phyloP scores from a whole-genome alignment of 2,329 filamentous ascomycete species.

The Calonectria montana region DNA sequence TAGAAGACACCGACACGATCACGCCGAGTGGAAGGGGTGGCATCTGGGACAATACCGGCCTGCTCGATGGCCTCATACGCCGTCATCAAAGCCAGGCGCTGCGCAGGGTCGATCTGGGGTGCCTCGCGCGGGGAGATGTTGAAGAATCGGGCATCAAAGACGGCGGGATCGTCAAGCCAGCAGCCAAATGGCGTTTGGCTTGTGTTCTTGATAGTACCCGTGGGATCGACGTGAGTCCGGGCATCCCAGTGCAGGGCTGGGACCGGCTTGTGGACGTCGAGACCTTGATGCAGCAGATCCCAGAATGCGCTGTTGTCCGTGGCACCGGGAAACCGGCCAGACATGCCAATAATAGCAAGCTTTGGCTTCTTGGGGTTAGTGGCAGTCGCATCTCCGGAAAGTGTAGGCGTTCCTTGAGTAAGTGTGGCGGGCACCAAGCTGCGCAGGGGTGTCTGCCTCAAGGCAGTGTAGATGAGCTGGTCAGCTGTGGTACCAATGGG shows the following conservation, averaged over 20 bases:
- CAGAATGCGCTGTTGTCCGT: slow-evolving; percentile 70
- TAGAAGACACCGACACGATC: slow-evolving; percentile 78
- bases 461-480: slow-evolving; percentile 34
- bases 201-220: slow-evolving; percentile 72
- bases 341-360: slow-evolving; percentile 72
- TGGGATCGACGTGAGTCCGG: slow-evolving; percentile 57
- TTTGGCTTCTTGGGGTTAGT: slow-evolving; percentile 24
- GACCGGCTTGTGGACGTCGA: slow-evolving; percentile 70
- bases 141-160: slow-evolving; percentile 78
- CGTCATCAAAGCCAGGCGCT: slow-evolving; percentile 72
- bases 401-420: accelerated
- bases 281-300: slow-evolving; percentile 72
- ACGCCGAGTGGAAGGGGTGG: slow-evolving; percentile 69
- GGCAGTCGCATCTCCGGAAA: accelerated
- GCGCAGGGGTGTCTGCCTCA: slow-evolving; percentile 30
- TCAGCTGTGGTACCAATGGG: slow-evolving; percentile 29
- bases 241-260: slow-evolving; percentile 45
- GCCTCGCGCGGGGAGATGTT: slow-evolving; percentile 69
- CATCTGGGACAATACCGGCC: slow-evolving; percentile 72
- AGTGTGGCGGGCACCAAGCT: slow-evolving; percentile 16
- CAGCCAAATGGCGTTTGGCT: slow-evolving; percentile 50
- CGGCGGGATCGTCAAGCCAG: slow-evolving; percentile 72
- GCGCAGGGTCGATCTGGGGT: slow-evolving; percentile 69
- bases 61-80: slow-evolving; percentile 77
- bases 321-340: slow-evolving; percentile 72